Conservation (phyloP, 1,284 basidiomycete species). For the Microbotryomycetes sp. region DNA sequence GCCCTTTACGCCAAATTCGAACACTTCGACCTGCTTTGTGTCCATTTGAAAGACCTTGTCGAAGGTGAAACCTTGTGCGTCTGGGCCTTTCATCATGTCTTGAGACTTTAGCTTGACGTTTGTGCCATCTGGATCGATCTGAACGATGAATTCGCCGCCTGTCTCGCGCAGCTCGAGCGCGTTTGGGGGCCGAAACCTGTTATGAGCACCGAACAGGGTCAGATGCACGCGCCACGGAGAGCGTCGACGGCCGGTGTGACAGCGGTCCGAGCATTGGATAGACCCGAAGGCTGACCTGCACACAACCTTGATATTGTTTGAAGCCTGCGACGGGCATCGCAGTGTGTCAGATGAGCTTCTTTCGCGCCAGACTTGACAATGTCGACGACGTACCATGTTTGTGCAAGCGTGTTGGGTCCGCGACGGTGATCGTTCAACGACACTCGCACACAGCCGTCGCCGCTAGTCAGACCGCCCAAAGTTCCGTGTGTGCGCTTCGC, state of each 20-base stretch:
- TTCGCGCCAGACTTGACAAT: too few species aligned
- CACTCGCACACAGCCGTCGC: too few species aligned
- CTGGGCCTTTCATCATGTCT: conserved; percentile 33
- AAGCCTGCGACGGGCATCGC: conserved; percentile 13
- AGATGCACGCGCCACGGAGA: not conserved
- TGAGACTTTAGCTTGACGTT: conserved; percentile 61
- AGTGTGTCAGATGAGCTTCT: too few species aligned
- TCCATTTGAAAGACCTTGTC: conserved; percentile 93
- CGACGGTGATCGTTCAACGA: too few species aligned
- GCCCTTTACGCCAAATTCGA: conserved; percentile 97
- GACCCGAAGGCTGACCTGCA: conserved; percentile 66
- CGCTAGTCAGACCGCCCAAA: too few species aligned
- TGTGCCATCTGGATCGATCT: conserved; percentile 70
- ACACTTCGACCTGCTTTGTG: conserved; percentile 88
- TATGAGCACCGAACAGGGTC: not conserved
- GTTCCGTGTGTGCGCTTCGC: too few species aligned
- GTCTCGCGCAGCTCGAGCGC: conserved; percentile 78
- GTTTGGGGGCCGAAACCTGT: conserved; percentile 90
- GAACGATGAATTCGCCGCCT: conserved; percentile 79
- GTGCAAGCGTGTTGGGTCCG: too few species aligned
- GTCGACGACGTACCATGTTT: too few species aligned
- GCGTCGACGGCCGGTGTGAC: not conserved
- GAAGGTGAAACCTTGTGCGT: conserved; percentile 82
- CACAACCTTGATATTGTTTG: conserved; percentile 64
- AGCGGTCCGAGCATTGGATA: not conserved